A percentile compares a stretch with the other conserved stretches of the same genome.
phyloP scores from a whole-genome alignment of 805 yeast species.

The Hanseniaspora jakobsenii region DNA sequence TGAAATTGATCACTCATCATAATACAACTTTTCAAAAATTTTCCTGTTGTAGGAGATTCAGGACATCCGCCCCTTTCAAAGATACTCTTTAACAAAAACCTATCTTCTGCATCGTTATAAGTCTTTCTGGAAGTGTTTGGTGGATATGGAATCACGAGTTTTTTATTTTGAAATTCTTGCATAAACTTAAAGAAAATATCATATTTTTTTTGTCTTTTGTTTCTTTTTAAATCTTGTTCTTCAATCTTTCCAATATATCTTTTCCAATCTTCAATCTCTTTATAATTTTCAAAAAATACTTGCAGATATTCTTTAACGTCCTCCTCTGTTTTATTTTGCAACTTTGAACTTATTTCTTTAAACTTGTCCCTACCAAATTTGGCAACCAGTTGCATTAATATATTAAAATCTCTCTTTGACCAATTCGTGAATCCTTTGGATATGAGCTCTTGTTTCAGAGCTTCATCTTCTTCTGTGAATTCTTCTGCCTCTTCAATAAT shows the following conservation, averaged over 20 bases:
- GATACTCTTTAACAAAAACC: conserved; percentile 49
- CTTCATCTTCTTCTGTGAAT: conserved; percentile 51
- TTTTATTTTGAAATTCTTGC: conserved; percentile 48
- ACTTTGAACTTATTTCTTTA: conserved; percentile 39
- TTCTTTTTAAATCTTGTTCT: conserved; percentile 51
- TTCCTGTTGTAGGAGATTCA: conserved; percentile 42
- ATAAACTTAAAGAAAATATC: conserved; percentile 30
- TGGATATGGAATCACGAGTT: conserved; percentile 56
- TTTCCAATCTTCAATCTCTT: conserved; percentile 55
- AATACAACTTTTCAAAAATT: conserved; percentile 55
- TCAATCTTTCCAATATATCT: conserved; percentile 63
- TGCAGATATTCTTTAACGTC: conserved; percentile 50
- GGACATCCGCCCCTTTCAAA: conserved; percentile 50
- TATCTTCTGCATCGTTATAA: conserved; percentile 58
- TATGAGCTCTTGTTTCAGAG: conserved; percentile 41
- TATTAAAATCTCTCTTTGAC: conserved; percentile 65
- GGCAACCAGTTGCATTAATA: conserved; percentile 57
- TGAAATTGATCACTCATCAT: conserved; percentile 45
- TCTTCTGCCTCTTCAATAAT: conserved; percentile 45
- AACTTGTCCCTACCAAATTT: conserved; percentile 48
- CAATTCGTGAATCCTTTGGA: conserved; percentile 51
- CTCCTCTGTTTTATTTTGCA: conserved; percentile 44
- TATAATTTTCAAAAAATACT: conserved; percentile 52
- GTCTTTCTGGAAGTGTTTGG: conserved; percentile 73
- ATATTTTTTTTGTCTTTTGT: conserved; percentile 38